A percentile compares a stretch with the other conserved stretches of the same genome.
Evolutionary conservation across 208 protist species (phyloP).

Genomic region (Entamoeba histolytica): DNA sequence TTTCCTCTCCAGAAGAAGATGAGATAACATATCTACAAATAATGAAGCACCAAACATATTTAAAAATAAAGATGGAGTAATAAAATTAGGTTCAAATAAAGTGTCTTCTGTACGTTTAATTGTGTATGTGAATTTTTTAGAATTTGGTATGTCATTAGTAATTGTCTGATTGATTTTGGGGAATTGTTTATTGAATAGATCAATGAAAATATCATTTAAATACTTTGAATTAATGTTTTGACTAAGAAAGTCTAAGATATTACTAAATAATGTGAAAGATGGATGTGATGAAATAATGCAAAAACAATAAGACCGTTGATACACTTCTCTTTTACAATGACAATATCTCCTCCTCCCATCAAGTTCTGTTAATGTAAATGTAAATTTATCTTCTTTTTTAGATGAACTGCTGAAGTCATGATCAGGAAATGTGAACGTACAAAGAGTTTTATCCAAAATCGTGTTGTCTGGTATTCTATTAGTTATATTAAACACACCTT

Average conservation of each 20-base stretch:
- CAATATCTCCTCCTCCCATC: not conserved
- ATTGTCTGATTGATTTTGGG: not conserved
- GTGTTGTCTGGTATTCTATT: too few species aligned
- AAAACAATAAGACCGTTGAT: not conserved
- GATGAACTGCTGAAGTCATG: not conserved
- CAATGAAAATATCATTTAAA: too few species aligned
- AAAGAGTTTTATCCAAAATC: not conserved
- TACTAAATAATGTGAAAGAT: not conserved
- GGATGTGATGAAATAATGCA: not conserved
- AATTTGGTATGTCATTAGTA: not conserved
- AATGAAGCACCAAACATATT: not conserved
- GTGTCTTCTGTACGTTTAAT: not conserved
- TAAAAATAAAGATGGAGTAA: not conserved
- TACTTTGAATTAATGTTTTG: not conserved
- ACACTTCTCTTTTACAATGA: not conserved
- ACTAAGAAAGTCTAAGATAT: not conserved
- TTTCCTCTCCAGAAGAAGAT: not conserved
- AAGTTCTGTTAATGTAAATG: not conserved
- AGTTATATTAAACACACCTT: too few species aligned
- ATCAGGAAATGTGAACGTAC: not conserved
- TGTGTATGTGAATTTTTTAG: not conserved
- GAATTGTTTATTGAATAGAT: too few species aligned
- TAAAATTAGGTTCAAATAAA: not conserved
- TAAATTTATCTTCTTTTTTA: not conserved
- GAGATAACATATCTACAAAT: not conserved